These are phyloP conservation scores for Cerioporus squamosus DNA, from an alignment of 1,284 basidiomycete genomes.

Conservation along the genomic window DNA sequence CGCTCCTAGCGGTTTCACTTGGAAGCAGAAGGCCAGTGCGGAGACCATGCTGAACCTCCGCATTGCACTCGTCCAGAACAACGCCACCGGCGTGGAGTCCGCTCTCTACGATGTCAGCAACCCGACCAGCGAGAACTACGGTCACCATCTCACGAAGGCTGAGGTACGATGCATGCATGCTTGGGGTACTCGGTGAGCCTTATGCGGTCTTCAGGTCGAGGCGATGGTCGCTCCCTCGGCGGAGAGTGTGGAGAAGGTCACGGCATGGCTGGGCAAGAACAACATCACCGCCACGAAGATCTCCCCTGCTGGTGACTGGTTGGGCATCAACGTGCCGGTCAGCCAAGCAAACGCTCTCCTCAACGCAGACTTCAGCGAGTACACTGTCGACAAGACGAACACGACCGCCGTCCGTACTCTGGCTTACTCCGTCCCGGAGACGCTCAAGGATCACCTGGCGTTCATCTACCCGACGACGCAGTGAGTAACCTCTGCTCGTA, in stretches of 20 bases:
- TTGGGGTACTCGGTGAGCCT: background rate
- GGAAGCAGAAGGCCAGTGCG: slow-evolving; percentile 18
- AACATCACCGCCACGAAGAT: slow-evolving; percentile 35
- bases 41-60: slow-evolving; percentile 28
- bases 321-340: slow-evolving; percentile 28
- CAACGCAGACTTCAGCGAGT: slow-evolving; percentile 38
- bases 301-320: slow-evolving; percentile 31
- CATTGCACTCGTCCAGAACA: slow-evolving; percentile 31
- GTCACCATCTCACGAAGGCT: slow-evolving; percentile 23
- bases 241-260: slow-evolving; percentile 40
- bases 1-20: slow-evolving; percentile 27
- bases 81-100: slow-evolving; percentile 26
- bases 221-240: slow-evolving; percentile 39
- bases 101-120: slow-evolving; percentile 31
- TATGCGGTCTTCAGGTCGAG: slow-evolving; percentile 40
- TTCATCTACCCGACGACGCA: slow-evolving; percentile 39
- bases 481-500: slow-evolving; percentile 1
- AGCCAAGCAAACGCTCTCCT: slow-evolving; percentile 42
- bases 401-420: slow-evolving; percentile 37
- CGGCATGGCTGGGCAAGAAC: slow-evolving; percentile 41
- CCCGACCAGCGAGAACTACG: slow-evolving; percentile 26
- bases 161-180: slow-evolving; percentile 8
- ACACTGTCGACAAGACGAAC: slow-evolving; percentile 35
- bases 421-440: slow-evolving; percentile 40
- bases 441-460: slow-evolving; percentile 37